Evolutionary conservation across 306 rosid genomes (phyloP), one percentile per base, ranked within the genome.

Genomic region (Cicer bijugum): DNA sequence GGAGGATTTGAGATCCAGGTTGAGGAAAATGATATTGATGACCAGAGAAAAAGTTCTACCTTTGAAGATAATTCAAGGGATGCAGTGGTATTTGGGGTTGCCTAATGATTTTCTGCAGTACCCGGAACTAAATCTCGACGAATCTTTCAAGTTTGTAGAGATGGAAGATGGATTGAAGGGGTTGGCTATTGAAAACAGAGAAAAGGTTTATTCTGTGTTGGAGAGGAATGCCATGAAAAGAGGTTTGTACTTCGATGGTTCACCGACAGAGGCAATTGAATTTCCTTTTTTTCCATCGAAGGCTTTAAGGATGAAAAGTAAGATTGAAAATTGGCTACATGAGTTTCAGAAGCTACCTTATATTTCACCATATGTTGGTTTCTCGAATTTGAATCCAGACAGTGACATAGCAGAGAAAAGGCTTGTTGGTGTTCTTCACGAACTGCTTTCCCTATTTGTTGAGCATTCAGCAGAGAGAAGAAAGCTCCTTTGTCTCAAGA

Each of bases 31-130:
- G 68, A 88, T 93, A 68, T 55, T 88, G 88, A 88, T 93, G 97
- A 89, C 91, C 43, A 84, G 71, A 78, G 88, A 71, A 33, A 80
- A 84, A 16, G 91, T 83, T 74, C 73, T 93, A 62, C 98, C 97
- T 38, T 78, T 93, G 75, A 91, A 88, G 73, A 88, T 93, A 68
- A 82, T 91, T 55, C 86, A 85, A 66, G 97, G 98, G 70, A 88
- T 93, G 98, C 85, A 83, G 43, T 93, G 98, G 98, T 88, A 86
- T 86, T 80, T 93, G 83, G 98, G 98, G 61, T 74, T 93, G 72
- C 98, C 98, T 28, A 77, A 83, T 63, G 91, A 93, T 78, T 85
- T 88, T 75, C 71, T 86, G 83, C 69, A 12, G 23, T 8, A 77
- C 48, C 84, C 85, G 0, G 91, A 86, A 56, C 75, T 14, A 52